These are phyloP conservation scores for Boletellus ananas DNA, from an alignment of 768 basidiomycete species.

Conservation along the genomic window DNA sequence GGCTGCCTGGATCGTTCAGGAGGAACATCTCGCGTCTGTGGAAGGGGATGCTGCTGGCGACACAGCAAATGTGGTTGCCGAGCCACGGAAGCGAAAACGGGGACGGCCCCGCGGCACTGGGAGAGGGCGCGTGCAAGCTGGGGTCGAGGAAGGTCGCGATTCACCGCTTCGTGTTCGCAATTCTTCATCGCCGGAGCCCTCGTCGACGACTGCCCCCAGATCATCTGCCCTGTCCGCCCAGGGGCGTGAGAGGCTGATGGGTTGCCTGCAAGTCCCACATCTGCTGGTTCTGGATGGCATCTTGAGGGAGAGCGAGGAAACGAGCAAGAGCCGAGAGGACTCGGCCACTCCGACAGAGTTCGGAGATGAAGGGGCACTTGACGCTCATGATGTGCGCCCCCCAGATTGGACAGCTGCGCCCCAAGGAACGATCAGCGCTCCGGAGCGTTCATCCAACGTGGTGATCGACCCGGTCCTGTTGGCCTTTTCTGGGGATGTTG, in stretches of 20 bases:
- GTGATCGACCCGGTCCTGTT: constrained; percentile 32
- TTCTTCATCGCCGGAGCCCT: background rate
- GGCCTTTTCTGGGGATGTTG: constrained; percentile 20
- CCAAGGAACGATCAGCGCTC: background rate
- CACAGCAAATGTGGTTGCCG: background rate
- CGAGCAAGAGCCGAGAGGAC: constrained; percentile 11
- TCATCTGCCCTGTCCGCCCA: background rate
- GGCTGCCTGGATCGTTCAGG: constrained; percentile 22
- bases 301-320: constrained; percentile 30
- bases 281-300: constrained; percentile 36
- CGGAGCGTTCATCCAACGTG: constrained; percentile 5
- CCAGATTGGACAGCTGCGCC: background rate
- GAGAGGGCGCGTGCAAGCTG: background rate
- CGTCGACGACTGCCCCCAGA: background rate
- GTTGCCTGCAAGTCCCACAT: constrained; percentile 26
- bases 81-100: constrained; percentile 11
- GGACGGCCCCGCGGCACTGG: constrained; percentile 2
- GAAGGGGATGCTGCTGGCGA: background rate
- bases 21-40: constrained; percentile 10
- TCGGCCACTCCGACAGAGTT: background rate
- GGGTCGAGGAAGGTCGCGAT: background rate
- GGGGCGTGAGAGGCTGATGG: constrained; percentile 27
- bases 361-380: constrained; percentile 4
- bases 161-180: background rate
- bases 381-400: background rate